Evolutionary conservation across 257 asterid species (phyloP).

Genomic region (Marsdenia floribunda): DNA sequence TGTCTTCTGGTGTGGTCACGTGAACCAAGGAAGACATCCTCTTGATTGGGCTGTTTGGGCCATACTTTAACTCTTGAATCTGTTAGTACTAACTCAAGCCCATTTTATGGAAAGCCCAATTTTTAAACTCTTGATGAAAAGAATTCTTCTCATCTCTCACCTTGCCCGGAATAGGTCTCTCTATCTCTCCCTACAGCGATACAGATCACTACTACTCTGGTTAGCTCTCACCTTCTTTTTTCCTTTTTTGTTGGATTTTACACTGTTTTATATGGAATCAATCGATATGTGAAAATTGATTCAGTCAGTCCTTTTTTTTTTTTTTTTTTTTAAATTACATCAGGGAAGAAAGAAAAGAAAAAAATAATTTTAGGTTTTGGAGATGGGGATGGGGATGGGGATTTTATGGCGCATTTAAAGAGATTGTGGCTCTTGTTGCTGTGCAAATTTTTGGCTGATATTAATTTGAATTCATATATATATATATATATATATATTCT

Average conservation of each 20-base stretch:
- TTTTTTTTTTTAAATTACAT: background rate
- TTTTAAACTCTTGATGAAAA: background rate
- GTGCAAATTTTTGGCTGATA: background rate
- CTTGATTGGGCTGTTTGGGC: background rate
- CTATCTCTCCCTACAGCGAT: background rate
- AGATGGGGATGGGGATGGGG: background rate
- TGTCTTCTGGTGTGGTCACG: background rate
- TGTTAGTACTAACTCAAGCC: background rate
- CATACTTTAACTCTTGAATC: background rate
- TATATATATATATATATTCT: no score
- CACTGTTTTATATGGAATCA: background rate
- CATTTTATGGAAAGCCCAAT: background rate
- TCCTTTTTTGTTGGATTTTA: background rate
- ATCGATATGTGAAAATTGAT: background rate
- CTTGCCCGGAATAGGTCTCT: background rate
- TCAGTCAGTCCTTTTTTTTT: no score
- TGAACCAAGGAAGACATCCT: constrained; percentile 5
- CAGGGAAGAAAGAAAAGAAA: no score
- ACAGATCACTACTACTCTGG: background rate
- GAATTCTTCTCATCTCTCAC: background rate
- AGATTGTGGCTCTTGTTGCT: background rate
- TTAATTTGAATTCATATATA: background rate
- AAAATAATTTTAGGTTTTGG: background rate
- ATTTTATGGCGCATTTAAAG: background rate
- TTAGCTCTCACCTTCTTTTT: background rate